Evolutionary conservation across 371 early-diverging fungal genomes (phyloP).

Genomic region (Apophysomyces elegans): DNA sequence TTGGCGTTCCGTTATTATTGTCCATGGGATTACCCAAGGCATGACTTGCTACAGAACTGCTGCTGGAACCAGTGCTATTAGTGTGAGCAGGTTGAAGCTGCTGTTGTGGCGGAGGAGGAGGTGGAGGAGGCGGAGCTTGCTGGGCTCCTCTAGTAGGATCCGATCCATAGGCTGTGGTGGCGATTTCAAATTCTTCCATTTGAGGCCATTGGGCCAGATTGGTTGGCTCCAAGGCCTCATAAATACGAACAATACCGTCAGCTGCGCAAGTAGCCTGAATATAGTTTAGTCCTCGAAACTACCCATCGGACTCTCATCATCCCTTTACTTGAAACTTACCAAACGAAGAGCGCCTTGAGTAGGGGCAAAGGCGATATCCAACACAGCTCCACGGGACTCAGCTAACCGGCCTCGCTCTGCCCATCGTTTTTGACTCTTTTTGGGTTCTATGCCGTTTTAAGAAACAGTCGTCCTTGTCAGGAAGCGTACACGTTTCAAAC

Average conservation of each 20-base stretch:
- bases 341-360: constrained; percentile 74
- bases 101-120: constrained; percentile 15
- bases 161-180: constrained; percentile 13
- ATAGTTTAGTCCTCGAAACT: not conserved
- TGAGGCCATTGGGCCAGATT: constrained; percentile 84
- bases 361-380: constrained; percentile 91
- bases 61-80: constrained; percentile 42
- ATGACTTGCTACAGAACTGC: constrained; percentile 40
- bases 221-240: constrained; percentile 86
- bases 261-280: constrained; percentile 79
- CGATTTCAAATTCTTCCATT: constrained; percentile 69
- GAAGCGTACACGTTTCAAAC: not conserved
- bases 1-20: constrained; percentile 11
- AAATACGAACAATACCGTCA: constrained; percentile 89
- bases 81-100: constrained; percentile 35
- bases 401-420: constrained; percentile 66
- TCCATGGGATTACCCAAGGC: constrained; percentile 37
- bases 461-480: not conserved
- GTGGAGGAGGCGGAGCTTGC: constrained; percentile 8
- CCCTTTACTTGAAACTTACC: constrained; percentile 35
- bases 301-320: not conserved
- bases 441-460: constrained; percentile 43
- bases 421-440: constrained; percentile 74
- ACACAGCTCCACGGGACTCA: constrained; percentile 78
- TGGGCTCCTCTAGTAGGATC: constrained; percentile 15